Evolutionary conservation across 129 eudicot species (phyloP).

Genomic region (Heracleum sosnowskyi): DNA sequence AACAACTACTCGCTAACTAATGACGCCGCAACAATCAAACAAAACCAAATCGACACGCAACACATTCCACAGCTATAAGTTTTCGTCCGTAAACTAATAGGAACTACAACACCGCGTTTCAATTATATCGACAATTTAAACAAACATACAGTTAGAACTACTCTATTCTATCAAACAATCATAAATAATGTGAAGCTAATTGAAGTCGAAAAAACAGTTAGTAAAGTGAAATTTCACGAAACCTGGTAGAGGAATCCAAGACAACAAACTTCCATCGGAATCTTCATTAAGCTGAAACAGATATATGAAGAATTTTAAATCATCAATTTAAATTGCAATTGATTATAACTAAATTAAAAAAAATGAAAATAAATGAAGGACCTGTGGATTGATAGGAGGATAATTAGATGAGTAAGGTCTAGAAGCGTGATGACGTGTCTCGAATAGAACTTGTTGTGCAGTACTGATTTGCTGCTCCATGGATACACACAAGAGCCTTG

Average conservation of each 20-base stretch:
- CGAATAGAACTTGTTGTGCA: constrained; percentile 43
- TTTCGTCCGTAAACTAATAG: too few species aligned
- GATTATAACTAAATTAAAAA: background rate
- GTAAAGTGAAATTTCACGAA: background rate
- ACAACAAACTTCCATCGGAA: constrained; percentile 33
- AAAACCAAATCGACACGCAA: background rate
- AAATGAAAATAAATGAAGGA: constrained; percentile 7
- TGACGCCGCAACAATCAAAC: background rate
- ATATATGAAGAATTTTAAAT: constrained; percentile 7
- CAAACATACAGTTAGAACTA: background rate
- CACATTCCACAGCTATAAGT: background rate
- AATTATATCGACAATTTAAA: too few species aligned
- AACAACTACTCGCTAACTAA: background rate
- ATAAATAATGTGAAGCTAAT: background rate
- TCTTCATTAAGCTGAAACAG: constrained; percentile 41
- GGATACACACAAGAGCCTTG: background rate
- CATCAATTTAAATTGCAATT: background rate
- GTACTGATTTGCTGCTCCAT: constrained; percentile 2
- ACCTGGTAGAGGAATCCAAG: constrained; percentile 58
- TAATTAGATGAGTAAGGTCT: constrained; percentile 54
- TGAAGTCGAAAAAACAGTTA: background rate
- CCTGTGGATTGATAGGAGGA: constrained; percentile 62
- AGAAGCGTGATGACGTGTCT: constrained; percentile 68
- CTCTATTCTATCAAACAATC: background rate
- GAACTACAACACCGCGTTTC: background rate